Percentiles rank a stretch among this genome's conserved stretches.
Conservation (phyloP, 176 grass and related monocot genomes). For the Cymbopogon citratus region DNA sequence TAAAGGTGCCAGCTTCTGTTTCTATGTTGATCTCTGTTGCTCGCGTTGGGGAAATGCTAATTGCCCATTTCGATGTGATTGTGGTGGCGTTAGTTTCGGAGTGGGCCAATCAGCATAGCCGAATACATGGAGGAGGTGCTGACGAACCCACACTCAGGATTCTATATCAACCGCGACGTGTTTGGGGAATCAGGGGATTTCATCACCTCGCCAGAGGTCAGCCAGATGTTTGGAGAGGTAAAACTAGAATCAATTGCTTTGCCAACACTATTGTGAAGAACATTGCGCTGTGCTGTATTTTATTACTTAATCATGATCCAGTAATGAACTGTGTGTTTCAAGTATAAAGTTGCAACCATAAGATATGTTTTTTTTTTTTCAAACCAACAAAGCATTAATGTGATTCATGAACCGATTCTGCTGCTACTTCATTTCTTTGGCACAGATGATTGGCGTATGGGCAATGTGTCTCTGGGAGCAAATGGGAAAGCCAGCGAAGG, state of each 20-base stretch:
- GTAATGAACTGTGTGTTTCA: not conserved
- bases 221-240: slow-evolving; percentile 99
- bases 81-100: slow-evolving; percentile 49
- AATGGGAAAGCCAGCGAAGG: slow-evolving; percentile 70
- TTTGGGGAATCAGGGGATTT: slow-evolving; percentile 84
- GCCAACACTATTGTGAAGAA: not conserved
- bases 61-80: not conserved
- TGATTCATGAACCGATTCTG: not conserved
- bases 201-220: slow-evolving; percentile 89
- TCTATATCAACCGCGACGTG: slow-evolving; percentile 88
- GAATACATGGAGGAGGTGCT: slow-evolving; percentile 99
- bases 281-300: not conserved
- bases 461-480: slow-evolving; percentile 90
- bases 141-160: slow-evolving; percentile 79
- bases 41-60: slow-evolving; percentile 24
- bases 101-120: slow-evolving; percentile 84
- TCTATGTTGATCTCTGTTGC: not conserved
- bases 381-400: not conserved
- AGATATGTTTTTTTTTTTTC: not conserved
- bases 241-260: not conserved
- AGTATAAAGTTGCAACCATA: not conserved
- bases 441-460: slow-evolving; percentile 83
- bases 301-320: not conserved
- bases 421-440: not conserved
- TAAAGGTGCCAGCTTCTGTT: slow-evolving; percentile 48